Conservation (phyloP, 306 rosid species). For the Pachyrhizus erosus region DNA sequence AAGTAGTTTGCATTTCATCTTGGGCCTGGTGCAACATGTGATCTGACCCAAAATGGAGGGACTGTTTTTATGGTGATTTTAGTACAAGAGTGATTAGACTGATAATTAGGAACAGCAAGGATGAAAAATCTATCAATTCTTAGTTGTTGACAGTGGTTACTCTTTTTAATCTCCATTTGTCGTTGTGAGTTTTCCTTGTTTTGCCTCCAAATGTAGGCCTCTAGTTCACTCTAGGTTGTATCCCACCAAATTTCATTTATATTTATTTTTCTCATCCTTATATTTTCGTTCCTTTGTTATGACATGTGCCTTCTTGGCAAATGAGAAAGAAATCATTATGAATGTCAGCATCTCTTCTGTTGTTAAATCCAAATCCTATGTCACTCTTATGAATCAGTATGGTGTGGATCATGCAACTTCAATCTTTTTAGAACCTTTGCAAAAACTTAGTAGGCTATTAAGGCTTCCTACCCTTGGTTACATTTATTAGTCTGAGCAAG, state of each 20-base stretch:
- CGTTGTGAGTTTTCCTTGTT: too few relatives aligned
- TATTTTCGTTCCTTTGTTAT: background rate
- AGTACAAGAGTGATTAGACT: too few relatives aligned
- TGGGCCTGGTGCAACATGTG: background rate
- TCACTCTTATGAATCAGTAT: background rate
- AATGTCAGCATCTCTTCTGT: background rate
- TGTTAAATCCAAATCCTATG: background rate
- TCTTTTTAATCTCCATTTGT: too few relatives aligned
- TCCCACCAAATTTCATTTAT: too few relatives aligned
- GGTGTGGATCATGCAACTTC: background rate
- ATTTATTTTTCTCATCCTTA: background rate
- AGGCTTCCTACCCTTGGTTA: background rate
- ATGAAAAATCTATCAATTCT: too few relatives aligned
- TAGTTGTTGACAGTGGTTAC: too few relatives aligned
- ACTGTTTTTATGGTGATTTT: slow-evolving; percentile 10
- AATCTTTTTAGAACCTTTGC: background rate
- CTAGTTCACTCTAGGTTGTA: too few relatives aligned
- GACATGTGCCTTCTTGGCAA: background rate
- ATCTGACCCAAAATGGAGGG: background rate
- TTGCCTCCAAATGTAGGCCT: too few relatives aligned
- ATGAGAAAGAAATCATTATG: background rate
- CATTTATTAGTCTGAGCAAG: background rate
- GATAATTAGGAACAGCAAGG: too few relatives aligned
- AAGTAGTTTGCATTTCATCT: background rate
- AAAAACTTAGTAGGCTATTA: background rate